Base-by-base conservation (phyloP, 2,329 filamentous ascomycete genomes). In the Botryotinia globosa region DNA sequence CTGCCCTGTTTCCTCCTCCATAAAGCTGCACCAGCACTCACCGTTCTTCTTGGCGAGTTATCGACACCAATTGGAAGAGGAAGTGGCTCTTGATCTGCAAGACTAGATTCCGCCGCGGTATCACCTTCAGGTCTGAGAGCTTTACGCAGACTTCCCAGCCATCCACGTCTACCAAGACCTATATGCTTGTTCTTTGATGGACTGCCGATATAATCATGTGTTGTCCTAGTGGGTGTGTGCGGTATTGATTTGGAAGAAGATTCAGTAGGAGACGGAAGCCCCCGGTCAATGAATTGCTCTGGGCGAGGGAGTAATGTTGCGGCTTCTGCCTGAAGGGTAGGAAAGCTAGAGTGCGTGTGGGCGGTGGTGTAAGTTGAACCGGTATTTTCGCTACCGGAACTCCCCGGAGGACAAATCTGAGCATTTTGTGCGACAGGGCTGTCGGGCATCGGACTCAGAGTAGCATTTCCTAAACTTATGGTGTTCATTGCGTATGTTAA, bases 81-180 rank as follows among this genome's bases (percentile, higher is more conserved):
- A 42, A 72, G 76, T 20, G 71, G 63, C 32, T 76, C 75, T 71
- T 73, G 63, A 62, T 58, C 74, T 9, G 61, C 34, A 37, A 69
- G 42, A 63, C 62, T 68, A 0, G 63, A 16, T 18, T 68, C 62
- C 12, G 42, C 65, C 10, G 67, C 39, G 22, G 54, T 44, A 6
- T 62, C 71, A 18, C 54, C 56, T 69, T 68, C 71, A 2, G 63
- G 45, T 44, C 71, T 74, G 44, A 81, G 79, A 2, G 77, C 80
- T 64, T 75, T 73, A 9, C 88, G 85, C 32, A 94, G 81, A 65
- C 89, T 92, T 34, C 91, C 91, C 18, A 94, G 83, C 89, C 91
- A 93, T 82, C 59, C 76, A 37, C 74, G 73, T 71, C 75, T 74
- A 32, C 74, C 72, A 7, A 77, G 22, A 1, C 45, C 64, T 5